Conservation (phyloP, 2,329 filamentous ascomycete genomes). For the Zasmidium angulare region DNA sequence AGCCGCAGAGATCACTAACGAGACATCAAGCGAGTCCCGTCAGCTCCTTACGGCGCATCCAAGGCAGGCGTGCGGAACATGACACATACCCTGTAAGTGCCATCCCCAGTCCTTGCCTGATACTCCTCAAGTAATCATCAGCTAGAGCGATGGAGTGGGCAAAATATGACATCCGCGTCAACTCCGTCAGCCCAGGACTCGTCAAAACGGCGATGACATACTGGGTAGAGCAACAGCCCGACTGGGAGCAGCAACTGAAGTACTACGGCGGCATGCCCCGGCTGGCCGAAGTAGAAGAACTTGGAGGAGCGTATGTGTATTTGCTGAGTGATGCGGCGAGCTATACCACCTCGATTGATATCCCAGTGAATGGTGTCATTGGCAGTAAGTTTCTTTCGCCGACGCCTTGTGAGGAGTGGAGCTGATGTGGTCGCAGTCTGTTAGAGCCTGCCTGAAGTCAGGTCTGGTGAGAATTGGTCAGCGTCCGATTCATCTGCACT, state of each 20-base stretch:
- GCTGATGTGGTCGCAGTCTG: slow-evolving; percentile 4
- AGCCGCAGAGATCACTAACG: slow-evolving; percentile 20
- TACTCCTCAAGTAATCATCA: slow-evolving; percentile 42
- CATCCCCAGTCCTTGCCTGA: slow-evolving; percentile 35
- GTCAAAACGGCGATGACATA: slow-evolving; percentile 43
- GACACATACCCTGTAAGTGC: slow-evolving; percentile 43
- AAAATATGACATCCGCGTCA: slow-evolving; percentile 39
- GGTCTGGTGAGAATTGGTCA: too few relatives aligned
- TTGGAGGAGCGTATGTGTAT: slow-evolving; percentile 50
- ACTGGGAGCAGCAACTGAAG: slow-evolving; percentile 58
- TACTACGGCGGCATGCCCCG: slow-evolving; percentile 60
- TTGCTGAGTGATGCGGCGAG: slow-evolving; percentile 19
- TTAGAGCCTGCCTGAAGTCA: neutral
- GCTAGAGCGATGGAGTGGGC: slow-evolving; percentile 38
- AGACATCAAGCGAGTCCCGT: slow-evolving; percentile 39
- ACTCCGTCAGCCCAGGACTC: slow-evolving; percentile 38
- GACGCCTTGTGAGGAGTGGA: neutral
- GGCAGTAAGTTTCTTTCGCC: slow-evolving; percentile 21
- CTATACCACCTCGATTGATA: slow-evolving; percentile 19
- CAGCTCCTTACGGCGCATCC: slow-evolving; percentile 43
- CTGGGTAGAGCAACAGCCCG: slow-evolving; percentile 52
- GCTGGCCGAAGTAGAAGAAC: slow-evolving; percentile 53
- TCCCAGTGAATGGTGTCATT: slow-evolving; percentile 21
- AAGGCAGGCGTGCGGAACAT: slow-evolving; percentile 48
- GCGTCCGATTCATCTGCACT: too few relatives aligned